Conservation (phyloP, 345 rosid species). For the Ailanthus altissimus region DNA sequence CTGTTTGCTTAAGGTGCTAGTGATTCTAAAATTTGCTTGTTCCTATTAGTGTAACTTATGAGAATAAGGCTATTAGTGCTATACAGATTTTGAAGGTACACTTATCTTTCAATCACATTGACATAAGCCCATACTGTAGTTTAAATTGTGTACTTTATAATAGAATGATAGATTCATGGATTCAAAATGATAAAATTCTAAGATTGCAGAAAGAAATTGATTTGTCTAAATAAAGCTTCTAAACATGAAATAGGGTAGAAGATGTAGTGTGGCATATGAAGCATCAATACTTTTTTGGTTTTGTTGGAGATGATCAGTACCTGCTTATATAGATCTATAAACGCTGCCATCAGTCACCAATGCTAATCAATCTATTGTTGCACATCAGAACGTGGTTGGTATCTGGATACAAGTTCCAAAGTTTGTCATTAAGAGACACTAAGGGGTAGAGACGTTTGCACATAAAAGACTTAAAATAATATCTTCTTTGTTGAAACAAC, state of each 20-base stretch:
- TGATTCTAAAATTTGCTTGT: constrained; percentile 95
- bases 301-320: constrained; percentile 96
- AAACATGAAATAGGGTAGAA: constrained; percentile 67
- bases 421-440: not conserved
- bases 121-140: not conserved
- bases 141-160: not conserved
- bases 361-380: constrained; percentile 90
- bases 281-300: constrained; percentile 95
- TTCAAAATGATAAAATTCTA: not conserved
- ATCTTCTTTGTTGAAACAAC: no score
- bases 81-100: constrained; percentile 76
- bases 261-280: constrained; percentile 99
- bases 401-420: not conserved
- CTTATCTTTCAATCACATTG: not conserved
- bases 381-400: constrained; percentile 93
- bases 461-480: not conserved
- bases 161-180: not conserved
- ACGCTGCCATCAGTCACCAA: constrained; percentile 63
- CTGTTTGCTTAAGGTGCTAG: constrained; percentile 96
- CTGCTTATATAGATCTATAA: constrained; percentile 85
- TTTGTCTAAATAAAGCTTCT: not conserved
- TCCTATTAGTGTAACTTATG: constrained; percentile 80
- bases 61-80: constrained; percentile 84
- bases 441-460: not conserved
- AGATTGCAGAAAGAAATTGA: not conserved